Conservation (phyloP, 306 rosid species). For the Abrus precatorius region DNA sequence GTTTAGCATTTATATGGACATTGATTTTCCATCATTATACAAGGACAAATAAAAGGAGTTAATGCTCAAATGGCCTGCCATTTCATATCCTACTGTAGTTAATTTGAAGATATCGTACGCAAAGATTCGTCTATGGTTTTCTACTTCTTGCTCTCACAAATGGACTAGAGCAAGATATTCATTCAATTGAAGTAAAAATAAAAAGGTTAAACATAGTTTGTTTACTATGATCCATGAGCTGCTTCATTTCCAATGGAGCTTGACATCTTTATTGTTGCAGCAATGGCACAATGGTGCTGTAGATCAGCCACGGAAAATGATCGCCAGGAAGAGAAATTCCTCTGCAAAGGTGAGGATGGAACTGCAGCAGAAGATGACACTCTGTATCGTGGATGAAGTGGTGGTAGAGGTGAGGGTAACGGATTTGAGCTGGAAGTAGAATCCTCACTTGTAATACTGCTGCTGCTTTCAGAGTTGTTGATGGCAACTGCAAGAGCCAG, state of each 20-base stretch:
- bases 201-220: slow-evolving; percentile 4
- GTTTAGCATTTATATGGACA: too few relatives aligned
- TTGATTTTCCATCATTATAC: background rate
- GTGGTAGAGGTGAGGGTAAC: slow-evolving; percentile 56
- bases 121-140: background rate
- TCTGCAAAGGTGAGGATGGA: slow-evolving; percentile 46
- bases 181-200: slow-evolving; percentile 10
- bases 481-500: slow-evolving; percentile 82
- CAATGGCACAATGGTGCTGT: slow-evolving; percentile 64
- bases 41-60: background rate
- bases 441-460: slow-evolving; percentile 70
- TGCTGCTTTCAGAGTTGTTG: slow-evolving; percentile 72
- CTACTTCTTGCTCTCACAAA: slow-evolving; percentile 36
- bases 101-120: slow-evolving; percentile 35
- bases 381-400: slow-evolving; percentile 56
- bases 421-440: slow-evolving; percentile 58
- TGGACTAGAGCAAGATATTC: slow-evolving; percentile 36
- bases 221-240: slow-evolving; percentile 47
- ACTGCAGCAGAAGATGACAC: slow-evolving; percentile 1
- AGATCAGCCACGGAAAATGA: slow-evolving; percentile 76
- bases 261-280: slow-evolving; percentile 54
- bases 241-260: slow-evolving; percentile 40
- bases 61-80: slow-evolving; percentile 3
- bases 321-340: slow-evolving; percentile 52
- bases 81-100: slow-evolving; percentile 11